A percentile compares a stretch with the other conserved stretches of the same genome.
Evolutionary conservation across 1,284 basidiomycete genomes (phyloP).

Genomic region (Rhodotorula sp.): DNA sequence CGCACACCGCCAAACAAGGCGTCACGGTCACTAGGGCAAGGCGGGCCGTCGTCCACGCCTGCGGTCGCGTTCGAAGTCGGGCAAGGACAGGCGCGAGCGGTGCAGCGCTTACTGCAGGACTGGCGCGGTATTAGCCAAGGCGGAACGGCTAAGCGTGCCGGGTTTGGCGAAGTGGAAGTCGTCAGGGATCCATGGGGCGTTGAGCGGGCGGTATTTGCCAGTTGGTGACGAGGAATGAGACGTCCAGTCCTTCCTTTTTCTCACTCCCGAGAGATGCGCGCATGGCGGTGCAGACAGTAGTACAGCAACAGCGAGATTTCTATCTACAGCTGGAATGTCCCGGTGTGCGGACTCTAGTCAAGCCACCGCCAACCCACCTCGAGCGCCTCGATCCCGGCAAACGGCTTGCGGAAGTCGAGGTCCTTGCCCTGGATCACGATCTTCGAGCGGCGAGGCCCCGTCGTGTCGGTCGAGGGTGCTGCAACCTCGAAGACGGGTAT

Average conservation of each 20-base stretch:
- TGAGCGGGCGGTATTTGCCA: conserved; percentile 51
- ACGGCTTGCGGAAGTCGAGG: conserved; percentile 50
- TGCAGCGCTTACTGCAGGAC: conserved; percentile 62
- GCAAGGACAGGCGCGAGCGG: conserved; percentile 65
- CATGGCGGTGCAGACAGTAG: neutral
- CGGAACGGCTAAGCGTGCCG: neutral
- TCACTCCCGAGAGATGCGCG: neutral
- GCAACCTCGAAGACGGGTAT: conserved; percentile 49
- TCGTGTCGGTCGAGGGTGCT: conserved; percentile 35
- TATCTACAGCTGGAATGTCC: neutral
- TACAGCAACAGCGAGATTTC: neutral
- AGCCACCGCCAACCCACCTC: conserved; percentile 50
- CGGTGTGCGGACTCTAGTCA: neutral
- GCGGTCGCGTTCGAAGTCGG: conserved; percentile 78
- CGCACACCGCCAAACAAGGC: conserved; percentile 38
- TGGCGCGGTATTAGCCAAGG: conserved; percentile 49
- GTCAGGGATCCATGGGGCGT: conserved; percentile 76
- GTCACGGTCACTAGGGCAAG: neutral
- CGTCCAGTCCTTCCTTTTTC: neutral
- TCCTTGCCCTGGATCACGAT: conserved; percentile 44
- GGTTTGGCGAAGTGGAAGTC: conserved; percentile 57
- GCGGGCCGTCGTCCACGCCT: conserved; percentile 49
- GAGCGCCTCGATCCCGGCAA: conserved; percentile 45
- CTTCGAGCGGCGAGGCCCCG: conserved; percentile 4
- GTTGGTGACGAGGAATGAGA: conserved; percentile 22